Evolutionary conservation across 257 asterid genomes (phyloP), one percentile per base, ranked within the genome.

Genomic region (Scutellaria galericulata): DNA sequence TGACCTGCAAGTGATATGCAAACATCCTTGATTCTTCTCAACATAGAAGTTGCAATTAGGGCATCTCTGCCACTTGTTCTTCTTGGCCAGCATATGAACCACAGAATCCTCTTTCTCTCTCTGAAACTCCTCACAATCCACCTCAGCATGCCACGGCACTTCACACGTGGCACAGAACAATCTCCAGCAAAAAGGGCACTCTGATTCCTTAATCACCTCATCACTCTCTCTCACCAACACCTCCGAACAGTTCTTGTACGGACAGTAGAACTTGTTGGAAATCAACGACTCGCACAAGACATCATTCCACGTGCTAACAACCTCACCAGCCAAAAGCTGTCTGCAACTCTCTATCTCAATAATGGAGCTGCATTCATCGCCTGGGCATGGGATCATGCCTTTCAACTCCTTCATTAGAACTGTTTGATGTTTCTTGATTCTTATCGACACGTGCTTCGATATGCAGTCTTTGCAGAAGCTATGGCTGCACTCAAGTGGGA

Each of bases 61-160:
- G 45, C 90, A 87, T 55, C 87, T 83, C 84, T 47, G 70, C 92
- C 90, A 87, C 20, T 71, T 72, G 9, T 78, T 66, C 31, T 42
- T 27, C 83, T 79, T 77, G 1, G 88, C 92, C 12, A 83, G 82
- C 56, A 75, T 75, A 56, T 45, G 77, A 84, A 44, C 90, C 78
- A 70, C 1, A 79, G 1, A 1, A 11, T 1, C 78, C 87, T 3
- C 41, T 56, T 18, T 41, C 80, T 85, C 0, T 47, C 3, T 20
- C 72, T 18, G 11, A 56, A 74, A 79, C 73, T 80, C 91, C 11
- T 68, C 78, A 12, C 95, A 86, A 2, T 24, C 79, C 2, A 81
- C 5, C 35, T 82, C 86, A 18, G 69, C 18, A 51, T 86, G 95
- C 95, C 90, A 84, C 1, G 87, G 66, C 59, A 86, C 95, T 1